Conservation (phyloP, 306 rosid genomes). For the Medicago lupulina region DNA sequence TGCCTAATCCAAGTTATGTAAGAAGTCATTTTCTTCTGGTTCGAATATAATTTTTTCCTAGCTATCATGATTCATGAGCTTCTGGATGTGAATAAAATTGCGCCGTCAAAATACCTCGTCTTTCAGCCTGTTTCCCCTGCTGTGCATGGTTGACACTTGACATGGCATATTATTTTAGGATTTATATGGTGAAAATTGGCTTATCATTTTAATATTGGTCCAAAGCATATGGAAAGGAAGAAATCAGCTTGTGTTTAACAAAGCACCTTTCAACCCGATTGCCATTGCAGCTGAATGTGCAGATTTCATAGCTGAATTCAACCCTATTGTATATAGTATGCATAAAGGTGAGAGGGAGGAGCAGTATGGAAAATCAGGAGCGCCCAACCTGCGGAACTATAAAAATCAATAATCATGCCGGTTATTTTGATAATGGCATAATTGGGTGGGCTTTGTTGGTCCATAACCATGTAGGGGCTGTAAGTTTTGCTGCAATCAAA, state of each 20-base stretch:
- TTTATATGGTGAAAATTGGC: not conserved
- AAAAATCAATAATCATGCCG: not conserved
- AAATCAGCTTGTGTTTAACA: not conserved
- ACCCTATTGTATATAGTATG: too few species aligned
- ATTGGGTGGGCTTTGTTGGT: not conserved
- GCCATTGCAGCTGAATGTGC: not conserved
- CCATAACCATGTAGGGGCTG: not conserved
- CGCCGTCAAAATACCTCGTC: not conserved
- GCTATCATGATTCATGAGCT: not conserved
- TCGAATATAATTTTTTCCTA: not conserved
- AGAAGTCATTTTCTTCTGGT: conserved; percentile 7
- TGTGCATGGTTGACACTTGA: not conserved
- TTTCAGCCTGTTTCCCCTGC: not conserved
- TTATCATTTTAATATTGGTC: not conserved
- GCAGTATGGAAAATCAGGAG: not conserved
- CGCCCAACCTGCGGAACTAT: not conserved
- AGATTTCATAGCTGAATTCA: too few species aligned
- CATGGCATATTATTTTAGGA: not conserved
- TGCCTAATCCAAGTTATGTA: not conserved
- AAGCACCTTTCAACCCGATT: not conserved
- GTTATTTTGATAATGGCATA: not conserved
- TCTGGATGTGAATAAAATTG: not conserved
- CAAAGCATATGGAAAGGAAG: not conserved
- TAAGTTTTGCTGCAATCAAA: not conserved
- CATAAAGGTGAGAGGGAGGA: not conserved